Base-by-base conservation (phyloP, 257 asterid genomes). In the Salvia rosmarinus region DNA sequence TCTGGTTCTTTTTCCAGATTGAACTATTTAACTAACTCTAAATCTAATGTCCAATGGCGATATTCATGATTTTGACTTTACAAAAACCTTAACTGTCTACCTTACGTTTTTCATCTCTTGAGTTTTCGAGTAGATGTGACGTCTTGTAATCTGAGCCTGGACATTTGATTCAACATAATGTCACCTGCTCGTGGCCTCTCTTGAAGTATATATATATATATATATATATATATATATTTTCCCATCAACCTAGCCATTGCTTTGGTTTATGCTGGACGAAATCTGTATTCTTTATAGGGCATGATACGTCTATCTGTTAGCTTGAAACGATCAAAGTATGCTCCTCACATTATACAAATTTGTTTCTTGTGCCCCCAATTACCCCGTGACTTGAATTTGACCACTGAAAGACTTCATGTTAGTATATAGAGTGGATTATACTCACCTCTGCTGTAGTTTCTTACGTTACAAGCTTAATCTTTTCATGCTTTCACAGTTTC, bases 401-500 rank as follows among this genome's bases (percentile, higher is more conserved):
- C 51, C 42, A 11, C 37, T 67, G 50, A 67, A 28, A n/a, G 56
- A 67, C 51, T 17, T 4, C 6, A 65, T 19, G 9, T n/a, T 34
- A 40, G 4, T 44, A 30, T 14, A 47, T 9, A 40, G 61, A 47
- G 60, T 34, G 52, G 64, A 52, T 20, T 68, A 17, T 34, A 19
- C 35, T 52, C 28, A 2, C 16, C 12, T 49, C 9, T 46, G 32
- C 43, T 37, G 1, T 20, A 23, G 42, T 44, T 68, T 43, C 75
- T 56, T 35, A 56, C 7, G 43, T 20, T 46, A 16, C 40, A 8
- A 5, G 28, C 32, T 9, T 55, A 44, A 25, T 66, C 25, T 37
- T 69, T 40, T 21, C 55, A 32, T 54, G 65, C 16, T 13, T 21
- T 52, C 25, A 14, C 70, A 64, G n/a, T 6, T 66, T 42, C 49